Evolutionary conservation across 768 basidiomycete genomes (phyloP).

Genomic region (Boletus reticuloceps): DNA sequence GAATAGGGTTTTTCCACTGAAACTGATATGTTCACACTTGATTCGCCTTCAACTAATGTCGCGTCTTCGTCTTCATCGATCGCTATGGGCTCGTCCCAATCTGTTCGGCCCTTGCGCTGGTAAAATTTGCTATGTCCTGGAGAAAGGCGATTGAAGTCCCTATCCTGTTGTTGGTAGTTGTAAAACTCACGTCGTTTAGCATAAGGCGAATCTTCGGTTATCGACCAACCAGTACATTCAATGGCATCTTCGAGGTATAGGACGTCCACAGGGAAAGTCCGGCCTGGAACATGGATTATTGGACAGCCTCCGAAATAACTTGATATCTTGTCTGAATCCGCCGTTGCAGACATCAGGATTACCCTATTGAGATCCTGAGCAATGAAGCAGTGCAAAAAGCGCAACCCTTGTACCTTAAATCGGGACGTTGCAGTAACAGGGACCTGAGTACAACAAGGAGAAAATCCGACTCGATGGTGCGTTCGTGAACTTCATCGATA

Average conservation of each 20-base stretch:
- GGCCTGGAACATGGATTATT: constrained; percentile 83
- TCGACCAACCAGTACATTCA: constrained; percentile 74
- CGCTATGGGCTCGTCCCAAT: constrained; percentile 77
- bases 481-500: constrained; percentile 97
- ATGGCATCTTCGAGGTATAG: constrained; percentile 90
- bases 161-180: not conserved
- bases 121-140: constrained; percentile 64
- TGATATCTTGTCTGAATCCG: constrained; percentile 89
- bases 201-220: constrained; percentile 79
- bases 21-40: constrained; percentile 26
- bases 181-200: constrained; percentile 60
- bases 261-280: constrained; percentile 90
- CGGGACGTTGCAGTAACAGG: constrained; percentile 67
- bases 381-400: not conserved
- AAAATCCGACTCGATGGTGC: constrained; percentile 97
- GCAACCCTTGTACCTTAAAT: constrained; percentile 67
- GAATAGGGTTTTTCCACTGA: constrained; percentile 84
- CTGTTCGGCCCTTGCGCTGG: constrained; percentile 55
- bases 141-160: not conserved
- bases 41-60: constrained; percentile 18
- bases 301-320: constrained; percentile 86
- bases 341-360: constrained; percentile 94
- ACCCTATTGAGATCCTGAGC: constrained; percentile 48
- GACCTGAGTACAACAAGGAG: constrained; percentile 90
- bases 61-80: constrained; percentile 69